Percentiles rank a stretch among this genome's conserved stretches.
Conservation (phyloP, 78 protist genomes). For the Planoprotostelium fungivorum region DNA sequence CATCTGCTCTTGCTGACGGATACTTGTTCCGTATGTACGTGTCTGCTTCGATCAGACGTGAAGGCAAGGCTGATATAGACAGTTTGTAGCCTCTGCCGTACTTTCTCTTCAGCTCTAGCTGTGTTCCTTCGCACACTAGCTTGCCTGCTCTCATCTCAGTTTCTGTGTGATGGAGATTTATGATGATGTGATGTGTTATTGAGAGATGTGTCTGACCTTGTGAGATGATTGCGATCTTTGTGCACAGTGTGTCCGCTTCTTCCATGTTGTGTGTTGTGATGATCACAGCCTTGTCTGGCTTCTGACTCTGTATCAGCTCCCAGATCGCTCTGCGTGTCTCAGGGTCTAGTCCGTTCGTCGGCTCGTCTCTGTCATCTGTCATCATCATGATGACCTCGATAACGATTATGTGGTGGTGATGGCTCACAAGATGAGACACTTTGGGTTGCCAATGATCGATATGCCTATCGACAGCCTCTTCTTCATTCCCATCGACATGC, state of each 20-base stretch:
- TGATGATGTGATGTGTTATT: no score
- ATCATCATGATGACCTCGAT: neutral
- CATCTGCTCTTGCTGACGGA: slow-evolving; percentile 20
- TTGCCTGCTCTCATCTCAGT: neutral
- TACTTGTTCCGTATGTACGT: slow-evolving; percentile 12
- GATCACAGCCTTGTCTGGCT: neutral
- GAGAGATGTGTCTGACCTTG: neutral
- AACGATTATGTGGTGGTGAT: neutral
- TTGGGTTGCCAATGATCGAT: neutral
- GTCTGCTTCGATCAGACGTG: no score
- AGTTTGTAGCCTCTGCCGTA: slow-evolving; percentile 89
- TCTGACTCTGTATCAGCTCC: neutral
- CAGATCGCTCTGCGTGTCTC: slow-evolving; percentile 12
- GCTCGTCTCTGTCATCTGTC: slow-evolving; percentile 14
- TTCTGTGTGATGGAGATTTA: neutral
- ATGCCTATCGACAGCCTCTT: neutral
- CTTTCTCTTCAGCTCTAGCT: slow-evolving; percentile 31
- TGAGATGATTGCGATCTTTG: neutral
- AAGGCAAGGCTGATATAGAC: no score
- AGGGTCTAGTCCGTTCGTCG: slow-evolving; percentile 54
- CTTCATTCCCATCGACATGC: neutral
- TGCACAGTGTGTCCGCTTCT: neutral
- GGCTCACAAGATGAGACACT: neutral
- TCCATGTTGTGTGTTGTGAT: neutral
- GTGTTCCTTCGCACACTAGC: slow-evolving; percentile 15